These are phyloP conservation scores for Leishmania martiniquensis DNA, from an alignment of 208 protist species.

Conservation along the genomic window DNA sequence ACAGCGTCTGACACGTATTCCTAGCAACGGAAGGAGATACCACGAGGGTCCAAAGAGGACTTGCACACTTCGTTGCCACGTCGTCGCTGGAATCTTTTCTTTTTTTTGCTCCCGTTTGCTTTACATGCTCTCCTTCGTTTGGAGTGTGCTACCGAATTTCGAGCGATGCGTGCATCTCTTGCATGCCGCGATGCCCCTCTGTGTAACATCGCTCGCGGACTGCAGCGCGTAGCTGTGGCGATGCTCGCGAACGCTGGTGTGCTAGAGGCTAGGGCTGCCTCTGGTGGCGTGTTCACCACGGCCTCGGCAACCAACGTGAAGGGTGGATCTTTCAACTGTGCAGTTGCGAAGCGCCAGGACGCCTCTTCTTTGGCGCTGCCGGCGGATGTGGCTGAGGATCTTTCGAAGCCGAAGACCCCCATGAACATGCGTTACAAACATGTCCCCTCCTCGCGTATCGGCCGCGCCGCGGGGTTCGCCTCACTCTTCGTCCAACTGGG, in stretches of 20 bases:
- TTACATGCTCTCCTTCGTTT: not conserved
- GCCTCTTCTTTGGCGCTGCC: conserved; percentile 9
- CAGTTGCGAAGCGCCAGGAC: not conserved
- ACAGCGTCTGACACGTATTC: not conserved
- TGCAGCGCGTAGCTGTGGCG: conserved; percentile 38
- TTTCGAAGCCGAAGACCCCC: conserved; percentile 3
- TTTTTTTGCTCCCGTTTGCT: not conserved
- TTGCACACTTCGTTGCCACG: not conserved
- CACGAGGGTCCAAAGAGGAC: not conserved
- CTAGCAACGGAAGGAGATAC: not conserved
- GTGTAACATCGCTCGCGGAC: conserved; percentile 61
- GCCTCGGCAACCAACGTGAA: not conserved
- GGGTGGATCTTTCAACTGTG: not conserved
- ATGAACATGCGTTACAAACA: conserved; percentile 43
- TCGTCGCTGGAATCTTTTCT: not conserved
- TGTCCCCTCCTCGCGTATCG: conserved; percentile 64
- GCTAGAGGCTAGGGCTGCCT: not conserved
- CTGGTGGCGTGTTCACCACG: not conserved
- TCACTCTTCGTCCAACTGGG: conserved; percentile 71
- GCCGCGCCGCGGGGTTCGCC: conserved; percentile 65
- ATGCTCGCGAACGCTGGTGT: conserved; percentile 21
- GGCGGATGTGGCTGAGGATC: conserved; percentile 13
- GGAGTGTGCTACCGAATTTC: no score
- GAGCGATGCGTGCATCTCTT: conserved; percentile 23
- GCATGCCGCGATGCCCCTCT: conserved; percentile 22